Evolutionary conservation across 805 yeast genomes (phyloP).

Genomic region (Lachancea quebecensis): DNA sequence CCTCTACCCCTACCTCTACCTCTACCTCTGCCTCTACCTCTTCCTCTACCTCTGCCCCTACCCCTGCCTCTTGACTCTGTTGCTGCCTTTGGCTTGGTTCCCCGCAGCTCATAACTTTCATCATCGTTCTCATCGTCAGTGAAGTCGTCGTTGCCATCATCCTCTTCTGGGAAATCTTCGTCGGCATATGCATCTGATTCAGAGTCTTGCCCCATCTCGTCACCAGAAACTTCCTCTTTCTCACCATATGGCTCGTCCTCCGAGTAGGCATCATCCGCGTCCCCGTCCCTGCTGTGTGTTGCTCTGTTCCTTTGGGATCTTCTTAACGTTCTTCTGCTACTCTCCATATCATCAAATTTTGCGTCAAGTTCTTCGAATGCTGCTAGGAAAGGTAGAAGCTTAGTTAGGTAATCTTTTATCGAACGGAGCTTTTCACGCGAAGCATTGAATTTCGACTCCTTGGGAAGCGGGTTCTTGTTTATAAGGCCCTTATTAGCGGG

Average conservation of each 20-base stretch:
- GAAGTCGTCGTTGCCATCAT: slow-evolving; percentile 5
- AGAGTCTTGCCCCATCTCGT: no score
- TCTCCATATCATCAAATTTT: slow-evolving; percentile 38
- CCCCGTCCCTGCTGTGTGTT: slow-evolving; percentile 12
- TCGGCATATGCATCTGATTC: background rate
- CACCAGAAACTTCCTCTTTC: slow-evolving; percentile 1
- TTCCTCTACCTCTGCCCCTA: background rate
- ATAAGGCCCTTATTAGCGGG: slow-evolving; percentile 4
- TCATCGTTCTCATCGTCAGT: slow-evolving; percentile 7
- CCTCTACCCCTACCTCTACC: slow-evolving; percentile 2
- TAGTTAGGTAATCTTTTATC: slow-evolving; percentile 17
- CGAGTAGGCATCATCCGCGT: slow-evolving; percentile 12
- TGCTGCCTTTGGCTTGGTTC: slow-evolving; percentile 3
- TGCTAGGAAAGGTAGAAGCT: slow-evolving; percentile 37
- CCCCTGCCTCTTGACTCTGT: slow-evolving; percentile 4
- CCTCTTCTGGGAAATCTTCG: slow-evolving; percentile 11
- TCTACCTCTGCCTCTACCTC: slow-evolving; percentile 3
- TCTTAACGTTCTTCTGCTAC: slow-evolving; percentile 26
- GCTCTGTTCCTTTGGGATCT: slow-evolving; percentile 21
- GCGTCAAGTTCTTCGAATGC: slow-evolving; percentile 63
- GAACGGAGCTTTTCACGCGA: slow-evolving; percentile 18
- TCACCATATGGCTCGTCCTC: slow-evolving; percentile 11
- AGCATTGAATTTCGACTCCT: slow-evolving; percentile 19
- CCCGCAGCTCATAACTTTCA: slow-evolving; percentile 4
- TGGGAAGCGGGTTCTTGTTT: slow-evolving; percentile 18